Conservation (phyloP, 441 rosid species). For the Macaranga tanarius region DNA sequence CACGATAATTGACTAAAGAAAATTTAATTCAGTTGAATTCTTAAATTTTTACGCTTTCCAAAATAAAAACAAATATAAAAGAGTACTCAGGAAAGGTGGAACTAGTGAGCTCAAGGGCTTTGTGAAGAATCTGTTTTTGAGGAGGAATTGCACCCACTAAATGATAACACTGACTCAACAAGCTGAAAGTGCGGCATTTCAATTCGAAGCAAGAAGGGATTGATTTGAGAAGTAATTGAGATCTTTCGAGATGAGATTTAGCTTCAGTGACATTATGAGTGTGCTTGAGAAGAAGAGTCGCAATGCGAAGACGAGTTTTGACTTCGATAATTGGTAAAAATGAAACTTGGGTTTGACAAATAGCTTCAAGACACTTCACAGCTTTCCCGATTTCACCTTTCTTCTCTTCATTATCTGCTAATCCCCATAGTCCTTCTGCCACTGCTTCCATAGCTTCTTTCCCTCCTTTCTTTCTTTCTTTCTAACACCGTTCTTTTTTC, state of each 20-base stretch:
- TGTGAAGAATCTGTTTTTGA: conserved; percentile 69
- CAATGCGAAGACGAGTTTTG: conserved; percentile 80
- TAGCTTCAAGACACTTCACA: conserved; percentile 88
- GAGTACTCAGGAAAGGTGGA: conserved; percentile 46
- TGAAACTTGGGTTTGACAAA: conserved; percentile 68
- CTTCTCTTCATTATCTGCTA: conserved; percentile 80
- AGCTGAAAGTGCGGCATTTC: conserved; percentile 75
- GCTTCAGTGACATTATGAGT: conserved; percentile 79
- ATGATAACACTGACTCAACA: conserved; percentile 90
- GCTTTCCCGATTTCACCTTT: conserved; percentile 69
- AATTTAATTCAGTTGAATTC: too few species aligned
- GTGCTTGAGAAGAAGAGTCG: conserved; percentile 76
- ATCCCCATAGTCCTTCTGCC: conserved; percentile 92
- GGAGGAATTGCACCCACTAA: conserved; percentile 77
- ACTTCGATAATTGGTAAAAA: conserved; percentile 82
- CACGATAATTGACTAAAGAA: neutral
- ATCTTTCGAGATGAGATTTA: conserved; percentile 88
- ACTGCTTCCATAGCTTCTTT: conserved; percentile 58
- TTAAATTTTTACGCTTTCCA: too few species aligned
- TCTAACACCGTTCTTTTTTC: neutral
- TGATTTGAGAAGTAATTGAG: conserved; percentile 72
- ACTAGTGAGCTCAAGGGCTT: conserved; percentile 73
- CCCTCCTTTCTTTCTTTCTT: too few species aligned
- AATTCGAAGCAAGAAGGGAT: conserved; percentile 86
- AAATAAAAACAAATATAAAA: too few species aligned